Evolutionary conservation across 2,329 filamentous ascomycete genomes (phyloP).

Genomic region (Botryotinia calthae): DNA sequence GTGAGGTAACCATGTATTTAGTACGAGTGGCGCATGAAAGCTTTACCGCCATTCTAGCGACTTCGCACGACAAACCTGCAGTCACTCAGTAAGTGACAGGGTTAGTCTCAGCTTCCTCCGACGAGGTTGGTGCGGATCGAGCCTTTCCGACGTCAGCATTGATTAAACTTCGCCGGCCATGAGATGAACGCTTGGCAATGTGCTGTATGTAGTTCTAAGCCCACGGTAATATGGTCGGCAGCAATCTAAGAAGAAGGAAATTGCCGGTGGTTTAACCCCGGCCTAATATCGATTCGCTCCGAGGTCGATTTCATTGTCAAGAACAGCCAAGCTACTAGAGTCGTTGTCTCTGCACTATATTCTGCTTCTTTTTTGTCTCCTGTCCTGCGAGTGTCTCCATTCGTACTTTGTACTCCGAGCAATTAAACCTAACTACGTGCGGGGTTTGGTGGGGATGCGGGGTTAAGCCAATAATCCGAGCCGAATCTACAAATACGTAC

Average conservation of each 20-base stretch:
- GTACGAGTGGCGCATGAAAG: not conserved
- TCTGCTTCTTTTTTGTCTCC: not conserved
- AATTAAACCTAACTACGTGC: not conserved
- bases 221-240: not conserved
- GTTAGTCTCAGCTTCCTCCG: not conserved
- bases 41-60: slow-evolving; percentile 2
- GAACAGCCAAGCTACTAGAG: not conserved
- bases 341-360: not conserved
- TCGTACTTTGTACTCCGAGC: slow-evolving; percentile 2
- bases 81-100: not conserved
- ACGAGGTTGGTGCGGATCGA: not conserved
- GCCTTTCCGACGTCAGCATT: not conserved
- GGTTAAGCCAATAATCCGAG: not conserved
- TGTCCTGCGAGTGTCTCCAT: not conserved
- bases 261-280: not conserved
- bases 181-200: not conserved
- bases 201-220: not conserved
- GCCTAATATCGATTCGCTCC: not conserved
- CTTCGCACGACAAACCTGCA: not conserved
- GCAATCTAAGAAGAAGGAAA: not conserved
- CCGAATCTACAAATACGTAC: not conserved
- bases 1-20: not conserved
- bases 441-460: slow-evolving; percentile 9
- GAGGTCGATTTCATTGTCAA: not conserved
- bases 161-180: not conserved